These are phyloP conservation scores for Amanita subjunquillea DNA, from an alignment of 768 basidiomycete species.

Conservation along the genomic window DNA sequence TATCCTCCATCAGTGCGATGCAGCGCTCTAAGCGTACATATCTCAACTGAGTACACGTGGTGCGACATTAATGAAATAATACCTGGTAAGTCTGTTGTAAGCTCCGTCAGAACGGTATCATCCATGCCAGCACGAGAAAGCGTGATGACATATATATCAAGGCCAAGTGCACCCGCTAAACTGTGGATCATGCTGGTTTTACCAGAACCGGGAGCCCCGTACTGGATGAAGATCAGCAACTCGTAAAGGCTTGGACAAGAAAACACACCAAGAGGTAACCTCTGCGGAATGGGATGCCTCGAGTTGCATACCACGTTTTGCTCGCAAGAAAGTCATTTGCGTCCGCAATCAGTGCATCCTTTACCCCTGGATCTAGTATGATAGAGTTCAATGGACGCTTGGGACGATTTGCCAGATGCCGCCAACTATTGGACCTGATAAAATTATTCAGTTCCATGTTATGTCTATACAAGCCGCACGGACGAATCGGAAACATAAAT, in stretches of 20 bases:
- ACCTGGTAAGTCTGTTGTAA: constrained; percentile 50
- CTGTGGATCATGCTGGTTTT: constrained; percentile 64
- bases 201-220: constrained; percentile 63
- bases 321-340: constrained; percentile 61
- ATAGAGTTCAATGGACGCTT: constrained; percentile 62
- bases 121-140: constrained; percentile 47
- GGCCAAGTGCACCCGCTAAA: constrained; percentile 56
- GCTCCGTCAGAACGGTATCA: constrained; percentile 39
- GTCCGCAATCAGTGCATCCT: constrained; percentile 56
- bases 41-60: constrained; percentile 1
- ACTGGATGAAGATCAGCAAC: constrained; percentile 19
- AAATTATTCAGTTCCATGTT: too few species aligned
- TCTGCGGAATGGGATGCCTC: constrained; percentile 75
- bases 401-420: constrained; percentile 41
- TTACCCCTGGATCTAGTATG: constrained; percentile 60
- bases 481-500: constrained; percentile 41
- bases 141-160: constrained; percentile 59
- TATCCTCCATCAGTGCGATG: constrained; percentile 77
- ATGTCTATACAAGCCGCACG: background rate
- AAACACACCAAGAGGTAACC: constrained; percentile 50
- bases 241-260: background rate
- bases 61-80: constrained; percentile 1
- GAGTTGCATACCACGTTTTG: constrained; percentile 62
- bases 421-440: constrained; percentile 33
- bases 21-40: constrained; percentile 31